Base-by-base conservation (phyloP, 192 early-diverging fungal species). In the Paraglomus brasilianum region DNA sequence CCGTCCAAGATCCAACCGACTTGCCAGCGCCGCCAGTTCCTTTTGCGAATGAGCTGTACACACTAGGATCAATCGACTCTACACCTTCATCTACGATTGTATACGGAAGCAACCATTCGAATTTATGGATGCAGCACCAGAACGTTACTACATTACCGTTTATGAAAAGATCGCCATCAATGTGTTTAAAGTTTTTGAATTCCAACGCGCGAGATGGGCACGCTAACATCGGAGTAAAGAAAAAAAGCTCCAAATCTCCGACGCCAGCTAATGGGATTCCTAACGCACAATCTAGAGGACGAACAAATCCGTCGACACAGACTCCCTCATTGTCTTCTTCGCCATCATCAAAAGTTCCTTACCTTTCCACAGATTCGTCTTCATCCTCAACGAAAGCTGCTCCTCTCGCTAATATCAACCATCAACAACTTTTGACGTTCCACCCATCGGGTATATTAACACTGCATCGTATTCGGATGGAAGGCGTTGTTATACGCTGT, bases 401-500 rank as follows among this genome's bases (percentile, higher is more conserved):
- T 30, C 3, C 30, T 30, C 30, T 30, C 30, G 82, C 72, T 62
- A 75, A 70, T 55, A 55, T 76, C 64, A 71, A 81, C 40, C 66
- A 82, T 69, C 68, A 84, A 36, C 82, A 86, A 22, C 58, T 86
- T 9, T 84, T 82, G 22, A 82, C 81, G 5, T 82, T 86, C 45
- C 83, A 86, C 60, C 85, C 85, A 2, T 36, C 72, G 6, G 85
- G 85, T 43, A 80, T 84, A 19, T 72, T 86, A 14, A 86, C 85
- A 17, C 72, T 86, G 0, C 85, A 86, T 55, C 74, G 85, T 11
- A 76, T 76, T 56, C 82, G 85, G 79, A 74, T 84, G 49, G 65
- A 66, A 51, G 48, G 30, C 19, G 8, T 51, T 19, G 42, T 52
- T 11, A 21, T 41, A 17, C 38, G 48, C 40, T 38, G 52, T 21